Percentiles rank a stretch among this genome's conserved stretches.
phyloP scores from a whole-genome alignment of 2,329 filamentous ascomycete species.

The Clarireedia paspali region DNA sequence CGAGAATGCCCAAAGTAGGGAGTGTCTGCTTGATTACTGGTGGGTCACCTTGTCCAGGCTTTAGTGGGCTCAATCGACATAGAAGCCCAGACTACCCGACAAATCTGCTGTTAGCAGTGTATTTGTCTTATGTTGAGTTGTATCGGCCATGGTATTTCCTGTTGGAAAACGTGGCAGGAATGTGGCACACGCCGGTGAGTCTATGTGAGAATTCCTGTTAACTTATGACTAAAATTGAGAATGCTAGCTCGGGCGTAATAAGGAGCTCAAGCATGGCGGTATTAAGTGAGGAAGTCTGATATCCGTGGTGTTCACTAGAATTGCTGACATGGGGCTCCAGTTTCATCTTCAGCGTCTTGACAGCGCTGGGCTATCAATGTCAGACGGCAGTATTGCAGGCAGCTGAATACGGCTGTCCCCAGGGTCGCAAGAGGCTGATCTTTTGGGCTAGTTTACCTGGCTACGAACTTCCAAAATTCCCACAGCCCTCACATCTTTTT shows the following conservation, averaged over 20 bases:
- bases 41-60: constrained; percentile 17
- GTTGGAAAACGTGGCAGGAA: constrained; percentile 20
- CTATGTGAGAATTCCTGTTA: background rate
- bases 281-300: constrained; percentile 10
- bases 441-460: constrained; percentile 16
- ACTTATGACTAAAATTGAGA: background rate
- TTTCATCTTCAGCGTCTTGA: constrained; percentile 17
- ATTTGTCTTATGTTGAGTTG: constrained; percentile 18
- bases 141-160: constrained; percentile 22
- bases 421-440: constrained; percentile 13
- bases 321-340: constrained; percentile 1
- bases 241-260: background rate
- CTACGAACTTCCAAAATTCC: constrained; percentile 13
- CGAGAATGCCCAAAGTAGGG: constrained; percentile 10
- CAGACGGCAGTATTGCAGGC: constrained; percentile 15
- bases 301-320: background rate
- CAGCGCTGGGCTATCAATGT: constrained; percentile 17
- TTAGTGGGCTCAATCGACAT: constrained; percentile 10
- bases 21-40: constrained; percentile 10
- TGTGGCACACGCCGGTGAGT: constrained; percentile 10
- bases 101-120: constrained; percentile 17
- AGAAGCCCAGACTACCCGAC: constrained; percentile 13
- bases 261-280: background rate
- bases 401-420: constrained; percentile 12
- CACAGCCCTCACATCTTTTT: constrained; percentile 11